These are phyloP conservation scores for Lentinula sp. DNA, from an alignment of 768 basidiomycete species.

Conservation along the genomic window DNA sequence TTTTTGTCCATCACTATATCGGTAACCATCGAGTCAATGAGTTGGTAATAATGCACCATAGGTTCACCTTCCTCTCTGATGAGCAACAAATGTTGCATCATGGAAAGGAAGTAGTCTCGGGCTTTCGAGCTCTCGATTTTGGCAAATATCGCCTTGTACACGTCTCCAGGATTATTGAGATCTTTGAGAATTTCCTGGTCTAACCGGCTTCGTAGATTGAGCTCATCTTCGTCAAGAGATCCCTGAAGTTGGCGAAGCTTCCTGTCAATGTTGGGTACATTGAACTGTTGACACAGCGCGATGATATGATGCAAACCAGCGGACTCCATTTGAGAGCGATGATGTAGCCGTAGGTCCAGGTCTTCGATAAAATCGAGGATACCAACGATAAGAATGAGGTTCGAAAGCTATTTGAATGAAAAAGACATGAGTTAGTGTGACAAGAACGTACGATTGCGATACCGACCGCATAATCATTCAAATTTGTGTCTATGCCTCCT, in stretches of 20 bases:
- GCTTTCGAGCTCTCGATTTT: slow-evolving; percentile 77
- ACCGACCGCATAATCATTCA: slow-evolving; percentile 81
- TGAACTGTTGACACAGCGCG: slow-evolving; percentile 60
- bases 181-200: slow-evolving; percentile 73
- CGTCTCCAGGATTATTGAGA: slow-evolving; percentile 77
- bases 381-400: slow-evolving; percentile 66
- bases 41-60: slow-evolving; percentile 83
- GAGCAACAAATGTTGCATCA: slow-evolving; percentile 89
- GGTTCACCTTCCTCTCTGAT: slow-evolving; percentile 84
- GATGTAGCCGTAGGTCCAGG: slow-evolving; percentile 77
- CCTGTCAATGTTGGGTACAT: slow-evolving; percentile 56
- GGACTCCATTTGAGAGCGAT: slow-evolving; percentile 85
- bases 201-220: slow-evolving; percentile 61
- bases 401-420: slow-evolving; percentile 45
- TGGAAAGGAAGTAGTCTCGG: slow-evolving; percentile 81
- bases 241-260: slow-evolving; percentile 57
- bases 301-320: slow-evolving; percentile 77
- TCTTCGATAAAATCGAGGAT: slow-evolving; percentile 67
- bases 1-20: slow-evolving; percentile 93
- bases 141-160: slow-evolving; percentile 77
- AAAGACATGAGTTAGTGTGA: background rate
- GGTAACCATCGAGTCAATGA: slow-evolving; percentile 84
- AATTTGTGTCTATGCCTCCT: slow-evolving; percentile 55
- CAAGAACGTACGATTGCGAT: background rate
- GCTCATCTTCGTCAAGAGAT: slow-evolving; percentile 71